Evolutionary conservation across 78 protist species (phyloP), one percentile per base, ranked within the genome.

Genomic region (Dictyostelium firmibasis): DNA sequence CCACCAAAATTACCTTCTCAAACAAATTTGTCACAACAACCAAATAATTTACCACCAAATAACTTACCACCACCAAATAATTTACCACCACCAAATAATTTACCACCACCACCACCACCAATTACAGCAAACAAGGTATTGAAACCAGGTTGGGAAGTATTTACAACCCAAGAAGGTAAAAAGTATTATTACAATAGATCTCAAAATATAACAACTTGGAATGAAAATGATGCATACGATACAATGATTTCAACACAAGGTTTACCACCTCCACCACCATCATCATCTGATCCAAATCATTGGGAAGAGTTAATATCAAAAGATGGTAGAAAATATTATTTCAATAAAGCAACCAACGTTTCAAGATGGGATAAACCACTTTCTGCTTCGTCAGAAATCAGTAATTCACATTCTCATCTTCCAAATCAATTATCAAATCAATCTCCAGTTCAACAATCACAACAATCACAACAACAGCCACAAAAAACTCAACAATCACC

Each of bases 241-340:
- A 41, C 57, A 77, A 33, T 25, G 0, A 33, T 13, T 41, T n/a
- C 50, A 41, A 41, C 25, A 5, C 35, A 35, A 31, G n/a, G n/a
- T n/a, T 9, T 23, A 38, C 35, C 75, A 44, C 81, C 53, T 14
- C 53, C 81, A 81, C 69, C 94, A 29, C 43, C 92, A 57, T 6
- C 67, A 60, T 16, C 38, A 18, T n/a, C 18, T 23, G 31, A 16
- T 78, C 44, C 35, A 1, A 38, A 43, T 25, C 31, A 38, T 27
- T 88, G 93, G 93, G 43, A 50, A 57, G 93, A 88, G 50, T 27
- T 38, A 14, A 29, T 9, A 2, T 67, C 93, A 79, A 72, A n/a
- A 16, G 93, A 88, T 29, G 93, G 93, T 31, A 88, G 31, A 53
- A 79, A 67, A 47, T 88, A 88, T 78, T 88, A 79, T 79, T 53